Conservation (phyloP, 352 stramenopile species). For the Globisporangium orthogonon region DNA sequence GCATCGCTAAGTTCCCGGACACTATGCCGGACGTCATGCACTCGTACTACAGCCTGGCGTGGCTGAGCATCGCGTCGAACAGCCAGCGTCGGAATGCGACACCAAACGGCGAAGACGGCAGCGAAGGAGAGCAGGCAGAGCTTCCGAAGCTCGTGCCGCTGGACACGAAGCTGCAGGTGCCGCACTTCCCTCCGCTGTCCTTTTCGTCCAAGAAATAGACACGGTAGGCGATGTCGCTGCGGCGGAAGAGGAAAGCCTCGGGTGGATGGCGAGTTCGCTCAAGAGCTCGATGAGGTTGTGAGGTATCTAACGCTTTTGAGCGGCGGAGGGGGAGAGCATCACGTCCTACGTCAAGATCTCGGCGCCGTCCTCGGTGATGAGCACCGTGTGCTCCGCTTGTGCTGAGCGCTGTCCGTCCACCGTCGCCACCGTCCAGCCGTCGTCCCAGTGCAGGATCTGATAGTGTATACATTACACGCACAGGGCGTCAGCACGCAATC, state of each 20-base stretch:
- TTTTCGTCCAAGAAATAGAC: constrained; percentile 9
- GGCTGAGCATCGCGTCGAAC: constrained; percentile 77
- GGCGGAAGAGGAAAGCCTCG: no score
- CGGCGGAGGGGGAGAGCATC: background rate
- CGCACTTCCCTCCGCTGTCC: constrained; percentile 43
- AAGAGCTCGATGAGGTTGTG: background rate
- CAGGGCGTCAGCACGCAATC: background rate
- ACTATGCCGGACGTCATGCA: constrained; percentile 87
- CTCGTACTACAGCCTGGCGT: constrained; percentile 88
- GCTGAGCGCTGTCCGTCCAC: constrained; percentile 90
- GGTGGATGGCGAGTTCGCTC: background rate
- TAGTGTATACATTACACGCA: no score
- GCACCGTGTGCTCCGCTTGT: constrained; percentile 97
- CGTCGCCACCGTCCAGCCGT: constrained; percentile 96
- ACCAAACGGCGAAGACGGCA: constrained; percentile 6
- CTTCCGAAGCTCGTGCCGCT: constrained; percentile 40
- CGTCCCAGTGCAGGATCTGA: constrained; percentile 89
- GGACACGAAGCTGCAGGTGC: constrained; percentile 76
- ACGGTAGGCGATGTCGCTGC: background rate
- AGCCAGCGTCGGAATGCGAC: constrained; percentile 5
- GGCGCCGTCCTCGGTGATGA: constrained; percentile 93
- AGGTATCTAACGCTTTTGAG: background rate
- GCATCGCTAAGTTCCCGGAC: constrained; percentile 79
- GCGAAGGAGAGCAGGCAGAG: constrained; percentile 9
- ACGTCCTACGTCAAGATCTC: constrained; percentile 90